These are phyloP conservation scores for Phoma sp. DNA, from an alignment of 2,329 filamentous ascomycete genomes.

Conservation along the genomic window DNA sequence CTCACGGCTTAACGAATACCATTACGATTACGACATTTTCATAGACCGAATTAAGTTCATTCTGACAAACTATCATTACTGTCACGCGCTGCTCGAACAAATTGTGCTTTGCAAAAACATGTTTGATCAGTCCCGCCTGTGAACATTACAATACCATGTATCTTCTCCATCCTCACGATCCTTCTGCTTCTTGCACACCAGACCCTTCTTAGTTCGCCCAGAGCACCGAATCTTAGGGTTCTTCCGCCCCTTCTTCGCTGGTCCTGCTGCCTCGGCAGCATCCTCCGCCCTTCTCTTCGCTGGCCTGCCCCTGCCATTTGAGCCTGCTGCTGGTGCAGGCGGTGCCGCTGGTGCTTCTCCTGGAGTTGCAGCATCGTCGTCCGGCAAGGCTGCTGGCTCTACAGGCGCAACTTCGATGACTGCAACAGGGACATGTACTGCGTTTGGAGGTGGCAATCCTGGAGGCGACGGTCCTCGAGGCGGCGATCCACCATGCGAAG, in stretches of 20 bases:
- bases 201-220: neutral
- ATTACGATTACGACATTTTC: slow-evolving; percentile 15
- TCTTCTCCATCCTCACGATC: neutral
- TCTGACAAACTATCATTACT: neutral
- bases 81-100: neutral
- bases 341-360: no score
- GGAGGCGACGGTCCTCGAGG: no score
- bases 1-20: slow-evolving; percentile 16
- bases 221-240: neutral
- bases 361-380: neutral
- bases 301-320: neutral
- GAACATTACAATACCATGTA: neutral
- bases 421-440: no score
- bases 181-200: neutral
- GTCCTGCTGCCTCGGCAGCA: neutral
- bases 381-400: no score
- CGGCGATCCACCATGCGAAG: no score
- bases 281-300: neutral
- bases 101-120: neutral
- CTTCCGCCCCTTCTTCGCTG: slow-evolving; percentile 1
- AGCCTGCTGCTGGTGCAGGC: neutral
- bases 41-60: slow-evolving; percentile 11
- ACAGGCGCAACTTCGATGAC: no score
- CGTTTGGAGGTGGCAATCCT: no score
- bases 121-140: neutral